A percentile compares a stretch with the other conserved stretches of the same genome.
phyloP scores from a whole-genome alignment of 2,329 filamentous ascomycete species.

The Xylaria sp. region DNA sequence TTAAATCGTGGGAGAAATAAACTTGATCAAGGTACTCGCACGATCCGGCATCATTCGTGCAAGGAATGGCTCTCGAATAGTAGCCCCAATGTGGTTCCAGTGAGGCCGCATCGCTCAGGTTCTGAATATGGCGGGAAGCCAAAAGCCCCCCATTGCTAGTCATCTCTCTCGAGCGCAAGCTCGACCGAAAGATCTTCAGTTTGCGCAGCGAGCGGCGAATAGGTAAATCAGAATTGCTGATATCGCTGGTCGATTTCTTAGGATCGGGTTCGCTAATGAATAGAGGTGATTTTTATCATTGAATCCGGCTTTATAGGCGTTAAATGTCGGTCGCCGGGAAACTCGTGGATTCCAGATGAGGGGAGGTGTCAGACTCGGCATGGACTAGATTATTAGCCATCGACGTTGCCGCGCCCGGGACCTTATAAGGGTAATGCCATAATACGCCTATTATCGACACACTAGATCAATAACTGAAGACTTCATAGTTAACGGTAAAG shows the following conservation, averaged over 20 bases:
- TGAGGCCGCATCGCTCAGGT: slow-evolving; percentile 52
- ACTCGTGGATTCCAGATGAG: neutral
- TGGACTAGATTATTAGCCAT: neutral
- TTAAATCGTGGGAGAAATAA: slow-evolving; percentile 60
- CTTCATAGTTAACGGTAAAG: neutral
- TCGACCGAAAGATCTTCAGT: neutral
- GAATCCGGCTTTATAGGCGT: neutral
- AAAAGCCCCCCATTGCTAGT: slow-evolving; percentile 39
- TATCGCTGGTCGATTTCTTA: neutral
- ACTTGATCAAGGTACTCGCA: slow-evolving; percentile 68
- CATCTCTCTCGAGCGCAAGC: slow-evolving; percentile 35
- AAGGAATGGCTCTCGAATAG: slow-evolving; percentile 63
- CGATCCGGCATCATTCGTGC: slow-evolving; percentile 66
- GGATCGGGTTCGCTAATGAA: neutral
- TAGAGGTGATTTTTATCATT: neutral
- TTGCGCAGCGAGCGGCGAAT: slow-evolving; percentile 13
- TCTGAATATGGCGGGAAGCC: slow-evolving; percentile 57
- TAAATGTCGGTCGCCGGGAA: neutral
- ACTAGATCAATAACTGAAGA: neutral
- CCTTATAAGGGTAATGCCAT: slow-evolving; percentile 9
- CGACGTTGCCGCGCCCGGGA: neutral
- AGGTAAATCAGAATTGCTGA: neutral
- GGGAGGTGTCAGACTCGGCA: neutral
- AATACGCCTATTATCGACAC: neutral
- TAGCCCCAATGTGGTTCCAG: slow-evolving; percentile 68